These are phyloP conservation scores for Podospora australis DNA, from an alignment of 495 filamentous ascomycete genomes.

Conservation along the genomic window DNA sequence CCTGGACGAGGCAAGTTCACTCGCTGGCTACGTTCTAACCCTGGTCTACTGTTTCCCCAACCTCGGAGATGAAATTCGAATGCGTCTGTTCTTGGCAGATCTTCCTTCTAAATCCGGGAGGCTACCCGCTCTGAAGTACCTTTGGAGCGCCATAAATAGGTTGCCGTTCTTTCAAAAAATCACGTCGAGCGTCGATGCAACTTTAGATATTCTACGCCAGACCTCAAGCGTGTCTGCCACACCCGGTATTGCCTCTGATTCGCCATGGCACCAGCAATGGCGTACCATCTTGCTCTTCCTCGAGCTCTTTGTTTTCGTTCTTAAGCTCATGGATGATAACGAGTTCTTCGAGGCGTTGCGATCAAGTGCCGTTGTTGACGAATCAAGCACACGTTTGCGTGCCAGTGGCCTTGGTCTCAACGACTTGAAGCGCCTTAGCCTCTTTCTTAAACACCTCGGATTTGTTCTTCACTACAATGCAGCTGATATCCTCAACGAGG, in stretches of 20 bases:
- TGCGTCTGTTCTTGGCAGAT: slow-evolving; percentile 87
- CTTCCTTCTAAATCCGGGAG: slow-evolving; percentile 43
- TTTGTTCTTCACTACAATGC: slow-evolving; percentile 87
- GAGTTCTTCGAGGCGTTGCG: slow-evolving; percentile 54
- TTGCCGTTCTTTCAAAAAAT: slow-evolving; percentile 64
- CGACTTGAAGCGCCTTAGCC: slow-evolving; percentile 66
- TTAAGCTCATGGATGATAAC: slow-evolving; percentile 91
- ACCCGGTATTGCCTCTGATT: slow-evolving; percentile 16
- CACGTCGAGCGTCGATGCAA: slow-evolving; percentile 25
- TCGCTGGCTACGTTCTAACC: slow-evolving; percentile 83
- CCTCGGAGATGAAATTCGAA: slow-evolving; percentile 81
- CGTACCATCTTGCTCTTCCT: slow-evolving; percentile 83
- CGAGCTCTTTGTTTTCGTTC: slow-evolving; percentile 85
- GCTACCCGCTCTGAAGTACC: slow-evolving; percentile 74
- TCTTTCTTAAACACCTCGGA: slow-evolving; percentile 87
- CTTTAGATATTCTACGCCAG: slow-evolving; percentile 21
- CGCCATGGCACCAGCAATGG: slow-evolving; percentile 65
- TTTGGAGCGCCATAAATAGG: slow-evolving; percentile 70
- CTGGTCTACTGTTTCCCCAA: slow-evolving; percentile 80
- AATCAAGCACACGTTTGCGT: slow-evolving; percentile 34
- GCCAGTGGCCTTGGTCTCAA: slow-evolving; percentile 63
- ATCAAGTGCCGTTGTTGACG: slow-evolving; percentile 3
- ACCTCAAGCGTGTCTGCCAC: slow-evolving; percentile 16
- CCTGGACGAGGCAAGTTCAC: slow-evolving; percentile 57
- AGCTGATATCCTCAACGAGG: slow-evolving; percentile 41